Evolutionary conservation across 768 basidiomycete genomes (phyloP), one percentile per base, ranked within the genome.

Genomic region (Calocera cornea): DNA sequence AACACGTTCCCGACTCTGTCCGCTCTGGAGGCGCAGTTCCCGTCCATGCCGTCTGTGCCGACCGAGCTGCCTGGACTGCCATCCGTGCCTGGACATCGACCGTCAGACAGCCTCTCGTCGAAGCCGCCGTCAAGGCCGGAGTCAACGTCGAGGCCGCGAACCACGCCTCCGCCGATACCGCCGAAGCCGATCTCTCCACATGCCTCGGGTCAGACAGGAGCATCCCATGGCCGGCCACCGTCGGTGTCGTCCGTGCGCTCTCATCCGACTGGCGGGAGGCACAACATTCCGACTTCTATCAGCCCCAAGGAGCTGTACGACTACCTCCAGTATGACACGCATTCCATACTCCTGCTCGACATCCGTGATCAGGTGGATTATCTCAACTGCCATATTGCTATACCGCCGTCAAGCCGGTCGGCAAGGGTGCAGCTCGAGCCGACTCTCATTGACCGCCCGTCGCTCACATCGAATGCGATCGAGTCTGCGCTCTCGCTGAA

Each of bases 401-500:
- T 60, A 5, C 54, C 54, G 2, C 27, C 54, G 16, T 29, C 24
- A 2, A 29, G 27, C 27, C 54, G 54, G 67, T 69, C 54, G 11
- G 31, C 22, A 16, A 16, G 19, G 17, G 64, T 34, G 3, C 34
- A 31, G 31, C 64, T 22, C 31, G 33, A 33, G 10, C 41, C 27
- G 12, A 67, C 44, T 34, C 65, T 72, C 72, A 41, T 72, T 67
- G 47, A 65, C 64, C 38, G 40, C 64, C 44, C 11, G 72, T 95
- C 92, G 47, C 79, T 92, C 68, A 85, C 83, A 2, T 83, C 86
- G 1, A 76, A 81, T 50, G 79, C 79, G 31, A 82, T 98, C 11
- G 93, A 95, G 76, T 82, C 88, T 68, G 82, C 90, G 0, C 82
- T 97, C 67, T 77, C 84, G 2, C 78, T 90, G 36, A 85, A 84